Percentiles rank a stretch among this genome's conserved stretches.
These are phyloP conservation scores for Calocybe gangraenosa DNA, from an alignment of 768 basidiomycete genomes.

Conservation along the genomic window DNA sequence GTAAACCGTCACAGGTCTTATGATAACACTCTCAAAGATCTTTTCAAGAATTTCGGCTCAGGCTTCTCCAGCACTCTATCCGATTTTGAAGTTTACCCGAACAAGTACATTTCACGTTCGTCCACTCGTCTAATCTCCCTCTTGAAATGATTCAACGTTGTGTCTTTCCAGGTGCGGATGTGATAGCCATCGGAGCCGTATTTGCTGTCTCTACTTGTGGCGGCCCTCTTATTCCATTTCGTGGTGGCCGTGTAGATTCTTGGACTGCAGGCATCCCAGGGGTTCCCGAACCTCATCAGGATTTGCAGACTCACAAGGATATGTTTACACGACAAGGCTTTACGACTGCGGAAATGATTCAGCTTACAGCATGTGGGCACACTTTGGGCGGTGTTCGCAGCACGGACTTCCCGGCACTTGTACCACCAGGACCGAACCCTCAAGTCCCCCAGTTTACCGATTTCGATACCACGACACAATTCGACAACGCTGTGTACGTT, in stretches of 20 bases:
- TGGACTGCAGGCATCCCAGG: conserved; percentile 32
- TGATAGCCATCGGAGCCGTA: conserved; percentile 35
- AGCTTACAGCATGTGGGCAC: conserved; percentile 48
- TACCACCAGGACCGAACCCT: conserved; percentile 28
- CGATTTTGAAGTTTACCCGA: conserved; percentile 39
- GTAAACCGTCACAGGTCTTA: neutral
- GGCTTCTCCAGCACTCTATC: conserved; percentile 40
- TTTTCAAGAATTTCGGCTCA: conserved; percentile 43
- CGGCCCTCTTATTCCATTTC: conserved; percentile 40
- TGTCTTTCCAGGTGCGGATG: conserved; percentile 34
- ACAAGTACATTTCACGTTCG: conserved; percentile 41
- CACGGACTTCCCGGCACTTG: conserved; percentile 40
- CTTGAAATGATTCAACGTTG: neutral
- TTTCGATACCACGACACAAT: conserved; percentile 38
- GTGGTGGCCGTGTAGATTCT: conserved; percentile 39
- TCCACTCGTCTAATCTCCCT: conserved; percentile 1
- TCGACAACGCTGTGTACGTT: conserved; percentile 39
- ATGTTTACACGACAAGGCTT: conserved; percentile 42
- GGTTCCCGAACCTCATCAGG: conserved; percentile 40
- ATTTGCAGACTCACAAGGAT: conserved; percentile 32
- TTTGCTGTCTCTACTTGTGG: conserved; percentile 37
- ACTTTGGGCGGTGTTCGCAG: conserved; percentile 46
- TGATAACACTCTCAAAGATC: neutral
- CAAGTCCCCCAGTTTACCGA: conserved; percentile 25
- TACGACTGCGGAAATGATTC: conserved; percentile 43